phyloP scores from a whole-genome alignment of 225 moss, liverwort and hornwort species.

The Pseudisothecium myosuroides region DNA sequence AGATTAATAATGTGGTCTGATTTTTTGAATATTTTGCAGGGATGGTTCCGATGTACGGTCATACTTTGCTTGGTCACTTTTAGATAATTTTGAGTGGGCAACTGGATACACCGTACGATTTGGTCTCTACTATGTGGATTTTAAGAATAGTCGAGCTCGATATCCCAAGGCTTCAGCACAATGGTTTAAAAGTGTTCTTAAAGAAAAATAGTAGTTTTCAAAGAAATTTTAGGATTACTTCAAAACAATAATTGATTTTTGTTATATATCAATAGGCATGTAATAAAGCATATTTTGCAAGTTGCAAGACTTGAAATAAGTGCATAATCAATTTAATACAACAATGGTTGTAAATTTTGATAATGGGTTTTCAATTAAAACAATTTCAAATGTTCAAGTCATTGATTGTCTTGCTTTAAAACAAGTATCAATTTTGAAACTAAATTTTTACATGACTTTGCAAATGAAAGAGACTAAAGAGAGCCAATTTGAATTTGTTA shows the following conservation, averaged over 20 bases:
- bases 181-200: neutral
- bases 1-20: neutral
- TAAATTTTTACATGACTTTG: neutral
- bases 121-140: constrained; percentile 33
- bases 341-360: neutral
- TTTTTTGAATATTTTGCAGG: neutral
- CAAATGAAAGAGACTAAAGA: too few species aligned
- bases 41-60: constrained; percentile 9
- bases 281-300: neutral
- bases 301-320: neutral
- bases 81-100: constrained; percentile 42
- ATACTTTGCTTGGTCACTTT: constrained; percentile 32
- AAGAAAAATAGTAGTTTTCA: neutral
- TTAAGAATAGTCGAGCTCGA: constrained; percentile 15
- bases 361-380: neutral
- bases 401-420: neutral
- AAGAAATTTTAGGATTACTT: too few species aligned
- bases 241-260: neutral
- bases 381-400: neutral
- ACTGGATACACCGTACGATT: constrained; percentile 18
- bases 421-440: neutral
- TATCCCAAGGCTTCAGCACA: constrained; percentile 27
- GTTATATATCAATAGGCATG: neutral
- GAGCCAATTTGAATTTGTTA: too few species aligned
- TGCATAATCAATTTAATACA: too few species aligned